Evolutionary conservation across 1,284 basidiomycete species (phyloP).

Genomic region (Malassezia slooffiae): DNA sequence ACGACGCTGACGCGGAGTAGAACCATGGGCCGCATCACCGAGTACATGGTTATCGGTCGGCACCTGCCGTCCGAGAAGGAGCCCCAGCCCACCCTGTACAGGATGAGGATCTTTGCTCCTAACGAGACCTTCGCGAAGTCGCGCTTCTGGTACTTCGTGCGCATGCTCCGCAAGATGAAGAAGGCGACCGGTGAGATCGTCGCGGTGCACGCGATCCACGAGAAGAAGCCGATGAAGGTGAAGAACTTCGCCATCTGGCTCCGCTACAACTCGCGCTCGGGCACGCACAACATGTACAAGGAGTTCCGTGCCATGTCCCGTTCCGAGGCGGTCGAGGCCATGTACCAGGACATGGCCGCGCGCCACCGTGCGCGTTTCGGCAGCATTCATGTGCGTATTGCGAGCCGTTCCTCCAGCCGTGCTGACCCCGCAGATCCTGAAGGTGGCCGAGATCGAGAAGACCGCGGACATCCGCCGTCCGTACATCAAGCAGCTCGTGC

Average conservation of each 20-base stretch:
- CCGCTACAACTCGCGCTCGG: conserved; percentile 61
- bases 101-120: conserved; percentile 98
- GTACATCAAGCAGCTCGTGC: conserved; percentile 92
- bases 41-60: conserved; percentile 96
- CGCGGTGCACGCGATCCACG: conserved; percentile 69
- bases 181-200: conserved; percentile 98
- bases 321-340: conserved; percentile 84
- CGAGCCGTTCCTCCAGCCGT: too few relatives aligned
- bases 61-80: conserved; percentile 89
- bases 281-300: conserved; percentile 54
- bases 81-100: conserved; percentile 89
- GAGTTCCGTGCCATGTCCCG: conserved; percentile 95
- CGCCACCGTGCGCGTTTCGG: conserved; percentile 98
- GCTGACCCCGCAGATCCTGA: conserved; percentile 60
- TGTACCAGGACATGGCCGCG: conserved; percentile 99
- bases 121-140: conserved; percentile 98
- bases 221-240: conserved; percentile 93
- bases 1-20: too few relatives aligned
- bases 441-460: conserved; percentile 88
- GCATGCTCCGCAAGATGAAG: conserved; percentile 79
- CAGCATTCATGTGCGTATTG: conserved; percentile 74
- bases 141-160: conserved; percentile 99
- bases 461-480: conserved; percentile 67
- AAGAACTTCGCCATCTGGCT: conserved; percentile 99
- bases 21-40: conserved; percentile 53